These are phyloP conservation scores for Steccherinum ochraceum DNA, from an alignment of 768 basidiomycete genomes.

Conservation along the genomic window DNA sequence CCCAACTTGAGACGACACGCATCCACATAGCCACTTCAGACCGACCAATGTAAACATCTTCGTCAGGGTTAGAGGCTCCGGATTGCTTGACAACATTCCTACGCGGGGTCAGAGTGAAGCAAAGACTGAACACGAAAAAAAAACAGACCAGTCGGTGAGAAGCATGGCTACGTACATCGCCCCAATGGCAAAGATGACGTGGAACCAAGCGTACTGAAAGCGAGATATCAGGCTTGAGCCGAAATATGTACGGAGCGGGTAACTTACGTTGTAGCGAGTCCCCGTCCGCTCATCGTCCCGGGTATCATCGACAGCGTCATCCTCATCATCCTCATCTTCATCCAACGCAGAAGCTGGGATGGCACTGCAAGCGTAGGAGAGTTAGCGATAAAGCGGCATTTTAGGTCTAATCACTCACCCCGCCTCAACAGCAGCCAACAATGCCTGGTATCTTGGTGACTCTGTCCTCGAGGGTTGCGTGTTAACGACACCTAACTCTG, in stretches of 20 bases:
- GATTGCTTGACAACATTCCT: constrained; percentile 68
- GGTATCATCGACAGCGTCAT: constrained; percentile 66
- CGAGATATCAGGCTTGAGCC: constrained; percentile 9
- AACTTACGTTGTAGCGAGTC: constrained; percentile 86
- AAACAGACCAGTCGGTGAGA: constrained; percentile 88
- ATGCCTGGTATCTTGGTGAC: constrained; percentile 86
- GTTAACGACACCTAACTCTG: constrained; percentile 71
- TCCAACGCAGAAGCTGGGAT: constrained; percentile 89
- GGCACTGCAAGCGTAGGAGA: constrained; percentile 40
- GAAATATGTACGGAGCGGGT: neutral
- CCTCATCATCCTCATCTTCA: constrained; percentile 76
- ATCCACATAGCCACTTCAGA: constrained; percentile 99
- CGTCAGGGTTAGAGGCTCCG: constrained; percentile 40
- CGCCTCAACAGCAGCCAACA: constrained; percentile 93
- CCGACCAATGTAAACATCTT: constrained; percentile 87
- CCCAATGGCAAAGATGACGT: constrained; percentile 92
- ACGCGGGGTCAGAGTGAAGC: neutral
- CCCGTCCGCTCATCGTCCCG: constrained; percentile 91
- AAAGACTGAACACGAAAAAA: neutral
- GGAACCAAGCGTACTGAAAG: constrained; percentile 94
- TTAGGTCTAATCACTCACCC: too few relatives aligned
- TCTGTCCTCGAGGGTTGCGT: constrained; percentile 82
- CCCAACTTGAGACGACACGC: constrained; percentile 93
- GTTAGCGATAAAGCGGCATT: neutral
- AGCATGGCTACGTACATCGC: constrained; percentile 98